Conservation (phyloP, 2,329 filamentous ascomycete species). For the Cladorrhinum sp. region DNA sequence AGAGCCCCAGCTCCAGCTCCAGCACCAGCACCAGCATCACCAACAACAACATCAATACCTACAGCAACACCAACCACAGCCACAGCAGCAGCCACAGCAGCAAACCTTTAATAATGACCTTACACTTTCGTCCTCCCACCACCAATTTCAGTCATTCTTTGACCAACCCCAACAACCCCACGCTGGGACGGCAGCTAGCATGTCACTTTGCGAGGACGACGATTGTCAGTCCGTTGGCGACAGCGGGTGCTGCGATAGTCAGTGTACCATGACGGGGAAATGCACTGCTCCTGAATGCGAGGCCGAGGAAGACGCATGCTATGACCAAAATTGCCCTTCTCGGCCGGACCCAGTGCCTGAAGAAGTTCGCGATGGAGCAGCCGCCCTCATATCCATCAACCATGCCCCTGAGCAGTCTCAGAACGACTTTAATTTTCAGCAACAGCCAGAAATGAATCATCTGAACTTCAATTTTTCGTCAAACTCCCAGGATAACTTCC, state of each 20-base stretch:
- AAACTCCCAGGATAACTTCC: conserved; percentile 14
- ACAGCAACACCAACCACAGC: conserved; percentile 8
- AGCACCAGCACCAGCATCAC: neutral
- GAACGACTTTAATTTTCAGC: conserved; percentile 18
- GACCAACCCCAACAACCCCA: conserved; percentile 12
- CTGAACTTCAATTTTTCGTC: conserved; percentile 18
- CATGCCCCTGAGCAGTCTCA: conserved; percentile 25
- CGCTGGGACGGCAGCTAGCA: neutral
- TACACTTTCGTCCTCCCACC: conserved; percentile 3
- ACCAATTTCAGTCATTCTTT: conserved; percentile 21
- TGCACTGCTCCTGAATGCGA: conserved; percentile 29
- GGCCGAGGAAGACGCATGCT: conserved; percentile 29
- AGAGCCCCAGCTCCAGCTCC: neutral
- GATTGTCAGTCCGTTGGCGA: conserved; percentile 27
- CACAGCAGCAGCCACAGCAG: no score
- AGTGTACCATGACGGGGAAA: conserved; percentile 31
- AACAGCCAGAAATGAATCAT: conserved; percentile 19
- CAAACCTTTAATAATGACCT: conserved; percentile 11
- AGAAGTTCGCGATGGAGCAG: conserved; percentile 30
- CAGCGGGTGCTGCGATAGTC: conserved; percentile 29
- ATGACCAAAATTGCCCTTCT: conserved; percentile 30
- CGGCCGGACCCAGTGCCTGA: conserved; percentile 20
- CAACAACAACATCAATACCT: neutral
- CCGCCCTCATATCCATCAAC: conserved; percentile 32
- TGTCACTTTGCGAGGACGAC: conserved; percentile 22